Base-by-base conservation (phyloP, 208 protist genomes). In the Acanthamoeba polyphaga region DNA sequence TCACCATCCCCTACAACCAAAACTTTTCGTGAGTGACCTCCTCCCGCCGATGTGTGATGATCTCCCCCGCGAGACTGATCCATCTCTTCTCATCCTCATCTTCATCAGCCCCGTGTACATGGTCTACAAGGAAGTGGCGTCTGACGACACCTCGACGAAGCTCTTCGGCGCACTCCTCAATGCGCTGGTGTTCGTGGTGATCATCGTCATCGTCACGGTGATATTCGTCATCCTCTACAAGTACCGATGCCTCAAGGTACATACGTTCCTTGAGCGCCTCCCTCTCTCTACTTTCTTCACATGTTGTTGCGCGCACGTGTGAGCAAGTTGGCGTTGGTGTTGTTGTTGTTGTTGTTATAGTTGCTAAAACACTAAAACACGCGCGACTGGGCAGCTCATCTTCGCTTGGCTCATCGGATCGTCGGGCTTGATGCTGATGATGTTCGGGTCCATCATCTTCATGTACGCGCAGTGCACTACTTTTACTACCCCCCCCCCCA, bases 171-270 rank as follows among this genome's bases (percentile, higher is more conserved):
- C 96, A 43, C 32, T 98, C 34, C n/a, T 97, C 32, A 97, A 97
- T 72, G 96, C 95, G 29, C 38, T 97, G 29, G 95, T 96, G 17
- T 95, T 98, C 68, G 76, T 98, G 7, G 96, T 22, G 17, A 43
- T 96, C 10, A 96, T 98, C 82, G 22, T 98, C 34, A 82, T 91
- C n/a, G 95, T 97, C 22, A 98, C 97, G 0, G 95, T 96, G 38
- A n/a, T 94, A 8, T 96, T 98, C 80, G 93, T 98, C 43, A 15
- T 97, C 19, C 93, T 98, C 27, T 98, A 97, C 96, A 97, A 97
- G 68, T 97, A 97, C 95, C 74, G 95, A 62, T 98, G 95, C 96
- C 90, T 95, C 60, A 96, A 94, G 51, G 87, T 97, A n/a, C 27
- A 17, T 17, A 6, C 22, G 60, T 46, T 1, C 43, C 34, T 46